Percentiles rank a stretch among this genome's conserved stretches.
These are phyloP conservation scores for Ailanthus altissimus DNA, from an alignment of 345 rosid genomes.

Conservation along the genomic window DNA sequence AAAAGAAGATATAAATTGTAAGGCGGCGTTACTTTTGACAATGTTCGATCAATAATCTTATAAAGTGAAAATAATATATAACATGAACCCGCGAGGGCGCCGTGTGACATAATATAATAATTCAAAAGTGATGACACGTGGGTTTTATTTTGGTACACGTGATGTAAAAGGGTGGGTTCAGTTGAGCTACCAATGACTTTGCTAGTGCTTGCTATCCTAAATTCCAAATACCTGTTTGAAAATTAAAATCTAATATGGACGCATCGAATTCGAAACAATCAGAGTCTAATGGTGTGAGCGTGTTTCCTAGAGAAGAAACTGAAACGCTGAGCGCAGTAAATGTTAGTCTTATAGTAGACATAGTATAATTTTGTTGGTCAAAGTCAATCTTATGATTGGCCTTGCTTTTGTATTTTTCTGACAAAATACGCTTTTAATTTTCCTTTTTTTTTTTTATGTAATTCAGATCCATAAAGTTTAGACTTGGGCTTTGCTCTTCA, in stretches of 20 bases:
- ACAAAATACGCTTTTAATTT: not conserved
- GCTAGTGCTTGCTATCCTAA: too few species aligned
- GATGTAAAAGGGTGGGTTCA: not conserved
- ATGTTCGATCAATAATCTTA: too few species aligned
- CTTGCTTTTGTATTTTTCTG: not conserved
- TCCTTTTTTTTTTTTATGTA: not conserved
- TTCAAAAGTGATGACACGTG: too few species aligned
- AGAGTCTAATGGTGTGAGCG: too few species aligned
- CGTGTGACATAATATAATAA: too few species aligned
- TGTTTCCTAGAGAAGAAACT: too few species aligned
- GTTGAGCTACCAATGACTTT: constrained; percentile 18
- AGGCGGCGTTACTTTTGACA: too few species aligned
- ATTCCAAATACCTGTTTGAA: too few species aligned
- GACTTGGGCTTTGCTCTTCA: not conserved
- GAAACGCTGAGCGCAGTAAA: not conserved
- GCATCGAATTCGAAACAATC: constrained; percentile 12
- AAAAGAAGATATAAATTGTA: too few species aligned
- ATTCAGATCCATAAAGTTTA: not conserved
- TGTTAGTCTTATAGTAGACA: not conserved
- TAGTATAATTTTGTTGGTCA: not conserved
- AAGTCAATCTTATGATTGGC: constrained; percentile 9
- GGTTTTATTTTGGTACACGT: constrained; percentile 5
- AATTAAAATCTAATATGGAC: not conserved
- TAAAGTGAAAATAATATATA: too few species aligned
- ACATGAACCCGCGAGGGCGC: too few species aligned